These are phyloP conservation scores for Pelargonium citronellum DNA, from an alignment of 441 rosid species.

Conservation along the genomic window DNA sequence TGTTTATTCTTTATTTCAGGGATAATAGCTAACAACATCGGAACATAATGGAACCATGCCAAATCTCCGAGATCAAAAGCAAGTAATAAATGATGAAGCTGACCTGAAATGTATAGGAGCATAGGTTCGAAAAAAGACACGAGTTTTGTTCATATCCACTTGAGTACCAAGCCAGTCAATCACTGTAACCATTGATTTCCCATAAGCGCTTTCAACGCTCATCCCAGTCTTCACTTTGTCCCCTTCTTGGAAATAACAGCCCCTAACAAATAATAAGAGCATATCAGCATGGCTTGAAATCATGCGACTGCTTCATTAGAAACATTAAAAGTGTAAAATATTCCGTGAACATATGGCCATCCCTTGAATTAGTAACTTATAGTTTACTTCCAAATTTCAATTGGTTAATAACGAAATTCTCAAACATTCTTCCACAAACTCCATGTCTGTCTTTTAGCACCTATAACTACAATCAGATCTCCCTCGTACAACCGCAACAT, in stretches of 20 bases:
- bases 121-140: constrained; percentile 79
- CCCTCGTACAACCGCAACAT: too few species aligned
- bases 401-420: too few species aligned
- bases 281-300: constrained; percentile 1
- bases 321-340: not conserved
- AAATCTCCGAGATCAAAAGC: not conserved
- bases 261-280: constrained; percentile 36
- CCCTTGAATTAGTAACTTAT: not conserved
- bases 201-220: constrained; percentile 59
- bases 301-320: not conserved
- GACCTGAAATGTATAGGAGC: constrained; percentile 98
- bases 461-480: too few species aligned
- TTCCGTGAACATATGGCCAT: not conserved
- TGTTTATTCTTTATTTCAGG: too few species aligned
- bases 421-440: too few species aligned
- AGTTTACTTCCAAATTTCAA: too few species aligned
- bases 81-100: constrained; percentile 11
- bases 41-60: not conserved
- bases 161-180: constrained; percentile 55
- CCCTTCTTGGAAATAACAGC: constrained; percentile 82
- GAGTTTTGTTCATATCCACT: constrained; percentile 60
- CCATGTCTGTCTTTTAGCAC: too few species aligned
- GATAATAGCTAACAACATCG: not conserved
- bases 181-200: constrained; percentile 57
- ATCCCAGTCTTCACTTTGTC: constrained; percentile 47